These are phyloP conservation scores for Actinidia arguta DNA, from an alignment of 179 eudicot genomes.

Conservation along the genomic window DNA sequence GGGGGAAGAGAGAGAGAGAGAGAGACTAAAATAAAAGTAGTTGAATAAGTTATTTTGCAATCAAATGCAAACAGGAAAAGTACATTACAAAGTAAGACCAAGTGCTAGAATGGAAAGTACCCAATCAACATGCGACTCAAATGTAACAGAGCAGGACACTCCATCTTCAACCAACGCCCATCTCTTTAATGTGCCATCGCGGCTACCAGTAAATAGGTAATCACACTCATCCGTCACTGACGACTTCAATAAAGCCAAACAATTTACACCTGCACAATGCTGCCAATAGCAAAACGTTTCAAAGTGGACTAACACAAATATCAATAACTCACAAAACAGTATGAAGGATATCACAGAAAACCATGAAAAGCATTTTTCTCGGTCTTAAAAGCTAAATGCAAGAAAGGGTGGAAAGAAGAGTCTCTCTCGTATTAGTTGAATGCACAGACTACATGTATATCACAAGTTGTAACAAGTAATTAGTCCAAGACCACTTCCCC, in stretches of 20 bases:
- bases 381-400: neutral
- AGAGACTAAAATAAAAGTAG: neutral
- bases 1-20: neutral
- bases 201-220: slow-evolving; percentile 88
- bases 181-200: slow-evolving; percentile 96
- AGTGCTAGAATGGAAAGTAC: slow-evolving; percentile 44
- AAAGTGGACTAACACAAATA: slow-evolving; percentile 2
- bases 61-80: neutral
- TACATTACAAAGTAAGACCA: neutral
- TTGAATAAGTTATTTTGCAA: neutral
- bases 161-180: slow-evolving; percentile 79
- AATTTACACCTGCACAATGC: slow-evolving; percentile 97
- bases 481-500: neutral
- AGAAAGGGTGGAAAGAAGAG: neutral
- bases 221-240: slow-evolving; percentile 50
- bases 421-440: neutral
- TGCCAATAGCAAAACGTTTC: slow-evolving; percentile 45
- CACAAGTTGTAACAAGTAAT: neutral
- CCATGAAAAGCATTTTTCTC: neutral
- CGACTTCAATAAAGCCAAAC: slow-evolving; percentile 82
- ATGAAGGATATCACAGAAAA: neutral
- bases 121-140: slow-evolving; percentile 99
- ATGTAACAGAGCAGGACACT: slow-evolving; percentile 85
- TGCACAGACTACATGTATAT: neutral
- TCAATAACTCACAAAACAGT: neutral